Evolutionary conservation across 2,329 filamentous ascomycete genomes (phyloP), one percentile per base, ranked within the genome.

Genomic region (Metarhizium guizhouense): DNA sequence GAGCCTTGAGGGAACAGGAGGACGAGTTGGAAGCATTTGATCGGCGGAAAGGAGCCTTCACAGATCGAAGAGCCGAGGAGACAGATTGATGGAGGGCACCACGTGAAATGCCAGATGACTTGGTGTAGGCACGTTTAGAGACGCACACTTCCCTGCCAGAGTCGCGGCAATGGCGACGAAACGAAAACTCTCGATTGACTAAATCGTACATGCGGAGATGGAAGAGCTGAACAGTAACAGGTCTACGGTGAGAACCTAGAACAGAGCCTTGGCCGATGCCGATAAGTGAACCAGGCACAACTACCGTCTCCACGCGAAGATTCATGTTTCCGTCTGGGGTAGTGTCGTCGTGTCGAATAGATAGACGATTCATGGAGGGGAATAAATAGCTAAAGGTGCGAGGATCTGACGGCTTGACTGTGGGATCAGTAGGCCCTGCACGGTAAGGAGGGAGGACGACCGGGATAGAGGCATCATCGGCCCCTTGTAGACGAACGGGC

Each of bases 241-340:
- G 48, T 30, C 47, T 38, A 16, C 36, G 30, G 10, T 14, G 38
- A 32, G 51, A 53, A 36, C 47, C 47, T 18, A 48, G 18, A 16
- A 60, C 52, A n/a, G 55, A 38, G 14, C 54, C 42, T 3, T 49
- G 30, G 18, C 54, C 53, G 10, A 53, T 49, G 3, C 42, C 82
- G 62, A 84, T 83, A 59, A 84, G 81, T 60, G 81, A 81, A 45
- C 81, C 80, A 20, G 62, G 56, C 30, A 80, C 78, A 49, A 89
- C 81, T 59, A 88, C 77, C 6, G 90, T 93, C 68, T 96, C 92
- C 57, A 97, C 80, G 36, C 92, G 86, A 56, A 99, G 79, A 68
- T 97, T 97, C 90, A 96, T 95, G 76, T 96, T 96, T 40, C 93
- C 93, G 68, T 99, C 93, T 4, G 86, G 73, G 0, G 91, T 94